These are phyloP conservation scores for Diplotaxis tenuifolia DNA, from an alignment of 345 rosid species.

Conservation along the genomic window DNA sequence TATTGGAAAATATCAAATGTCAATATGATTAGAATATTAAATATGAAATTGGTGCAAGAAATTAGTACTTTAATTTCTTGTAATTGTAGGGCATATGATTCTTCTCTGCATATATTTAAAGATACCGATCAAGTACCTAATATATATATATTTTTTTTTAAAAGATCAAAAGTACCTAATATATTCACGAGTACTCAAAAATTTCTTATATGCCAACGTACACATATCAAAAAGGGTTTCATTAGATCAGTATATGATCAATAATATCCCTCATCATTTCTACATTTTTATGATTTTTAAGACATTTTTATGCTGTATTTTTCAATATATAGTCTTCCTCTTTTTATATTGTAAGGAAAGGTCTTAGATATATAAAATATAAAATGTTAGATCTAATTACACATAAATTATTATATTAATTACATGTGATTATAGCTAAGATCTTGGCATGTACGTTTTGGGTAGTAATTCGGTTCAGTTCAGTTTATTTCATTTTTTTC, in stretches of 20 bases:
- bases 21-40: slow-evolving; percentile 14
- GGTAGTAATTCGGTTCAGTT: too few relatives aligned
- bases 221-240: neutral
- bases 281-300: too few relatives aligned
- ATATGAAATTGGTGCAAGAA: neutral
- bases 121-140: slow-evolving; percentile 1
- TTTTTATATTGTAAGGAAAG: too few relatives aligned
- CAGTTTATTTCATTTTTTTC: too few relatives aligned
- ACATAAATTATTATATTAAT: too few relatives aligned
- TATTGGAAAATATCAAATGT: slow-evolving; percentile 13
- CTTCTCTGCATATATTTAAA: slow-evolving; percentile 17
- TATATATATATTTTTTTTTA: neutral
- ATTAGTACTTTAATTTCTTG: slow-evolving; percentile 1
- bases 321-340: too few relatives aligned
- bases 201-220: neutral
- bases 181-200: neutral
- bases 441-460: too few relatives aligned
- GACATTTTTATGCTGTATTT: too few relatives aligned
- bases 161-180: neutral
- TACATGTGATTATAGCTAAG: too few relatives aligned
- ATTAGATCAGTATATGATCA: neutral
- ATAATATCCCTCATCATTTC: too few relatives aligned
- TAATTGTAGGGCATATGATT: slow-evolving; percentile 30
- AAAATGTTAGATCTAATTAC: too few relatives aligned
- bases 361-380: too few relatives aligned